Evolutionary conservation across 495 filamentous ascomycete species (phyloP).

Genomic region (Aspergillus biplanus): DNA sequence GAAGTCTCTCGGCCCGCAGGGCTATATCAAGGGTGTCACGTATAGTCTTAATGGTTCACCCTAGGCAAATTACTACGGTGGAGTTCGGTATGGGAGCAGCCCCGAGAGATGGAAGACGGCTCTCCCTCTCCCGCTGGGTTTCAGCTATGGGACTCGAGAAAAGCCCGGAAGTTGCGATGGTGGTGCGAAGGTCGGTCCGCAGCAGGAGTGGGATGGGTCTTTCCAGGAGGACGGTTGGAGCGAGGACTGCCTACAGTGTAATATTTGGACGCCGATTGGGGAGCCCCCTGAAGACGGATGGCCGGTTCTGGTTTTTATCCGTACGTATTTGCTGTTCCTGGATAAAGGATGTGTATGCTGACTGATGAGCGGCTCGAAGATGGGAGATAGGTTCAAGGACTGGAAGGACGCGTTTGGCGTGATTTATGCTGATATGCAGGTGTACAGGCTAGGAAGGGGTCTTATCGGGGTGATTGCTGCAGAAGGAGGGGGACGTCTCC

Average conservation of each 20-base stretch:
- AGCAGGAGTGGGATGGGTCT: background rate
- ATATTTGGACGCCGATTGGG: background rate
- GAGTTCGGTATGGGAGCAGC: too few species aligned
- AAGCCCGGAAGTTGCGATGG: background rate
- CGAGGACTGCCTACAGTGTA: background rate
- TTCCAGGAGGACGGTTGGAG: background rate
- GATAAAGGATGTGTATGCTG: too few species aligned
- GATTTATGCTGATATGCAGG: background rate
- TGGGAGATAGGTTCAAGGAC: too few species aligned
- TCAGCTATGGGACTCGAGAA: too few species aligned
- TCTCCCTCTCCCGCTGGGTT: too few species aligned
- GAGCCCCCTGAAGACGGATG: background rate
- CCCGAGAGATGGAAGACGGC: too few species aligned
- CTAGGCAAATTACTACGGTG: too few species aligned
- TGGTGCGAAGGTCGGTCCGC: background rate
- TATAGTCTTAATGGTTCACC: too few species aligned
- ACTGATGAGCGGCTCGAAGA: too few species aligned
- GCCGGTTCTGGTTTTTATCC: background rate
- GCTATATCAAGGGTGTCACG: too few species aligned
- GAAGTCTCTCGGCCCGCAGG: too few species aligned
- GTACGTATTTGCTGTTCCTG: background rate
- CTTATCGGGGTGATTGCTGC: background rate
- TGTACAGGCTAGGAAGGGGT: background rate
- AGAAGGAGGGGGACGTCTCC: background rate
- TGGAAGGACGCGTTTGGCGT: background rate